Base-by-base conservation (phyloP, 768 basidiomycete genomes). In the Gyrodon lividus region DNA sequence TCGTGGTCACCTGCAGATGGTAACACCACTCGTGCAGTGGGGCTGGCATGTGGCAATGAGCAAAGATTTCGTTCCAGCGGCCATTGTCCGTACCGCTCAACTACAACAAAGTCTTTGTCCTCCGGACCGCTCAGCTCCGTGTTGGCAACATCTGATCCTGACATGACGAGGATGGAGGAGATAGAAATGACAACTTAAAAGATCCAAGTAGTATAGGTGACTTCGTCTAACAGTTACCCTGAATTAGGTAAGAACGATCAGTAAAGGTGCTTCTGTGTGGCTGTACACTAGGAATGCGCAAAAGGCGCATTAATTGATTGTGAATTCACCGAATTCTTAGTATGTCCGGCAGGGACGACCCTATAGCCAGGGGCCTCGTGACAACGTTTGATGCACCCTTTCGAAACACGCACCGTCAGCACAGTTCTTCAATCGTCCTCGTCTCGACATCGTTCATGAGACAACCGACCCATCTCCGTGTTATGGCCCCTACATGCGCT, bases 11-110 rank as follows among this genome's bases (percentile, higher is more conserved):
- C 66, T n/a, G 39, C 13, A 12, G 68, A 52, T 8, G 79, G 78
- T 40, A 81, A 59, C 4, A 78, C 73, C 0, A 84, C 83, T 37
- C 80, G 71, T 5, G 81, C 78, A 5, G 56, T 58, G 4, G 58
- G 61, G 46, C 69, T 72, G 28, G 28, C 20, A 33, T 13, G 8
- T 42, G 12, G n/a, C 26, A 33, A 50, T 56, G 40, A 59, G 26
- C 31, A 23, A 46, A 17, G 44, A 31, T 13, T 16, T 43, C 33
- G 12, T 17, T 20, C 40, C 5, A 24, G 4, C 12, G 23, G 4
- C 3, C 1, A 5, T 30, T 10, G 3, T 38, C 35, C 43, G 58
- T 56, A 68, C 67, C 66, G 67, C 2, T 62, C 50, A 7, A 67
- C 64, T 16, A 58, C 46, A n/a, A 60, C 59, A 24, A 53, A 49